Conservation (phyloP, 306 rosid species). For the Quillaja saponaria region DNA sequence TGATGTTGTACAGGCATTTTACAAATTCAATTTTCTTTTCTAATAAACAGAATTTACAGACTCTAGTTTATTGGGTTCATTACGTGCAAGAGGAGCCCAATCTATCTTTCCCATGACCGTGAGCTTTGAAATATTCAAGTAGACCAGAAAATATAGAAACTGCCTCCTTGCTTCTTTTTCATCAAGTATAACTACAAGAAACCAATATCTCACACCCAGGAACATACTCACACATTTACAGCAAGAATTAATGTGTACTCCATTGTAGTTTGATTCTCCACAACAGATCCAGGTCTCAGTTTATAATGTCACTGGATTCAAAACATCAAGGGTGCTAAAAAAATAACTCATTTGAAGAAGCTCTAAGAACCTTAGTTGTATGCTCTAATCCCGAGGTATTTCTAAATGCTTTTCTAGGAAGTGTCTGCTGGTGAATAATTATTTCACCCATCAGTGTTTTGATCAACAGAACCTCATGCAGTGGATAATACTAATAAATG, state of each 20-base stretch:
- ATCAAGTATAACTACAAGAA: not conserved
- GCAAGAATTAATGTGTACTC: not conserved
- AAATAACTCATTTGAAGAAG: not conserved
- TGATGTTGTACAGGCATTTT: not conserved
- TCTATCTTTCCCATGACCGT: not conserved
- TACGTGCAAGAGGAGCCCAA: not conserved
- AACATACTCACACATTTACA: no score
- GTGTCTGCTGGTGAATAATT: no score
- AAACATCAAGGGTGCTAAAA: not conserved
- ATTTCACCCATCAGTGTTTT: no score
- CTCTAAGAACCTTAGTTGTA: not conserved
- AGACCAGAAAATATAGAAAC: slow-evolving; percentile 5
- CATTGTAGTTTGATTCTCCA: not conserved
- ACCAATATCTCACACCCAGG: no score
- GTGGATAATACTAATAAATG: no score
- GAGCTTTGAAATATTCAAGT: not conserved
- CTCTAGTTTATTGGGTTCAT: not conserved
- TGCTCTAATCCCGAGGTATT: no score
- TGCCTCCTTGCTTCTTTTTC: not conserved
- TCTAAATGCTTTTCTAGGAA: no score
- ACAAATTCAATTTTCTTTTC: not conserved
- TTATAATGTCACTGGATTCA: not conserved
- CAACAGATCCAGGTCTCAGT: not conserved
- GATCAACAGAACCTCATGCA: no score
- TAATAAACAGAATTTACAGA: no score